Conservation (phyloP, 306 rosid species). For the Prunus fruticosa region DNA sequence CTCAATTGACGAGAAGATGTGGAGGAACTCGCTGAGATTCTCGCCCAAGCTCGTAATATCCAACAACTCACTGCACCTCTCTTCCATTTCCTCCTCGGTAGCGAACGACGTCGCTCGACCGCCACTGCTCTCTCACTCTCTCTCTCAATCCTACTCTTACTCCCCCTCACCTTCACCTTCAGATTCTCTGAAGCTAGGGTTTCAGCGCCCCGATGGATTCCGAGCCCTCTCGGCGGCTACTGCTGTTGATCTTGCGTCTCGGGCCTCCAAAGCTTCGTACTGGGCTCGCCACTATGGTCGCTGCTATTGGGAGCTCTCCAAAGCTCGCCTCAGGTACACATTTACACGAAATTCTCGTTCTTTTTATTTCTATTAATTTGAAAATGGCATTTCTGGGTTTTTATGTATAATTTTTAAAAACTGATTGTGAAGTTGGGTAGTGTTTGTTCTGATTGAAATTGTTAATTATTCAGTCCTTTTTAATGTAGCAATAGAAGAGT, state of each 20-base stretch:
- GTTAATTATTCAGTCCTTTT: background rate
- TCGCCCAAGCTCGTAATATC: slow-evolving; percentile 2
- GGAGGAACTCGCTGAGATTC: slow-evolving; percentile 29
- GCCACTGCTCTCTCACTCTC: slow-evolving; percentile 4
- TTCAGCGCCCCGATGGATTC: slow-evolving; percentile 14
- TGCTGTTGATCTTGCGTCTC: slow-evolving; percentile 31
- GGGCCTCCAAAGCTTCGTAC: slow-evolving; percentile 32
- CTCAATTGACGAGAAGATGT: slow-evolving; percentile 17
- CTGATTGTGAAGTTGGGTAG: too few species aligned
- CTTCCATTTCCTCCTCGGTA: slow-evolving; percentile 3
- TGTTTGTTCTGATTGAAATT: too few species aligned
- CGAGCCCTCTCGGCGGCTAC: background rate
- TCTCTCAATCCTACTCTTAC: slow-evolving; percentile 1
- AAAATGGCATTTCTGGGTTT: too few species aligned
- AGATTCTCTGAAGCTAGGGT: slow-evolving; percentile 25
- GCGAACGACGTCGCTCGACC: slow-evolving; percentile 20
- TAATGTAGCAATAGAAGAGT: background rate
- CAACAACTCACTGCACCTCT: background rate
- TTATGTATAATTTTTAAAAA: too few species aligned
- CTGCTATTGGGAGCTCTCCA: slow-evolving; percentile 89
- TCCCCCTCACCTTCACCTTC: slow-evolving; percentile 16
- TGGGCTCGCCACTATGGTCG: slow-evolving; percentile 61
- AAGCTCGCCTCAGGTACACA: slow-evolving; percentile 74
- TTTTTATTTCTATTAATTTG: background rate
- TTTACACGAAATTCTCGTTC: background rate